Percentiles rank a stretch among this genome's conserved stretches.
phyloP scores from a whole-genome alignment of 768 basidiomycete species.

The Mycena maculata region DNA sequence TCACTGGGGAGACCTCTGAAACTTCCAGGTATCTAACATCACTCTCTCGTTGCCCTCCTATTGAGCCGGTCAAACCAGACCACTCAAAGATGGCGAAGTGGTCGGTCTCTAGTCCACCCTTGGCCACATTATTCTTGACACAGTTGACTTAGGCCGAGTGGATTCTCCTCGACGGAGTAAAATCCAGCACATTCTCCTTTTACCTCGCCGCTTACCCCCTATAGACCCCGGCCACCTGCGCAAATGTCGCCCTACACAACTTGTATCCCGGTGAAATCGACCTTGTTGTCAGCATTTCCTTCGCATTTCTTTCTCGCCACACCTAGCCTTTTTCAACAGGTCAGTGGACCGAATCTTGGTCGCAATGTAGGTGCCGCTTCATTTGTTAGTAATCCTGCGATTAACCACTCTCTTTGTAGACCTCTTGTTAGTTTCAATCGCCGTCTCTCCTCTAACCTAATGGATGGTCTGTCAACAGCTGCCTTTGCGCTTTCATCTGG shows the following conservation, averaged over 20 bases:
- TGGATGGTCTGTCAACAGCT: conserved; percentile 52
- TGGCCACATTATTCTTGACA: conserved; percentile 1
- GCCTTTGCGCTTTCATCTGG: conserved; percentile 93
- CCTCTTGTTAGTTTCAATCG: conserved; percentile 65
- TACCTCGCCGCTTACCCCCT: conserved; percentile 14
- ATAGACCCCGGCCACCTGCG: conserved; percentile 91
- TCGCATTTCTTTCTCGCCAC: neutral
- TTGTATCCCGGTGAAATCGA: conserved; percentile 88
- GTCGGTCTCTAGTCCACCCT: conserved; percentile 45
- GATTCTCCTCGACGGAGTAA: conserved; percentile 89
- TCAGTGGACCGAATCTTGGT: conserved; percentile 89
- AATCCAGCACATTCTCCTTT: conserved; percentile 23
- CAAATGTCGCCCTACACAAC: conserved; percentile 92
- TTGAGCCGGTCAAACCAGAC: too few relatives aligned
- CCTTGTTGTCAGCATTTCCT: conserved; percentile 72
- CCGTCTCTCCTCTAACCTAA: conserved; percentile 2
- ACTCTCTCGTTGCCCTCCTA: too few relatives aligned
- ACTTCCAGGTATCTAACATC: too few relatives aligned
- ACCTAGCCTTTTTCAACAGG: conserved; percentile 51
- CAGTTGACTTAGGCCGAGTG: conserved; percentile 72
- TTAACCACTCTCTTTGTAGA: conserved; percentile 37
- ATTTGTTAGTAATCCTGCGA: neutral
- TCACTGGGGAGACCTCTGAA: conserved; percentile 71
- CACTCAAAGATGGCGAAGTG: conserved; percentile 79
- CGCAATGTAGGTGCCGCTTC: conserved; percentile 58